phyloP scores from a whole-genome alignment of 805 yeast genomes.

The Torulaspora maleeae region DNA sequence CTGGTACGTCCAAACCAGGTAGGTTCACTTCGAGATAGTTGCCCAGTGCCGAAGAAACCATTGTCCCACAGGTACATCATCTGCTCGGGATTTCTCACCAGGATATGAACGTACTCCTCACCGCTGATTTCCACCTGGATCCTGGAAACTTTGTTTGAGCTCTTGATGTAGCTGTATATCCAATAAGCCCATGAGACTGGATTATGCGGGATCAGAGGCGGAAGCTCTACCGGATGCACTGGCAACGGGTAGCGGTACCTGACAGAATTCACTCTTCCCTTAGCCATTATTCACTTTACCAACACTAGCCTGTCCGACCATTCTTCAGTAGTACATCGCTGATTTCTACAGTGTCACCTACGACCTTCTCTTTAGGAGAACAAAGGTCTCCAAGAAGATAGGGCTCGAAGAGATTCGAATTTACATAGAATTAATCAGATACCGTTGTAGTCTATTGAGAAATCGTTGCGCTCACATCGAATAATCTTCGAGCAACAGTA shows the following conservation, averaged over 20 bases:
- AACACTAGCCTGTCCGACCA: background rate
- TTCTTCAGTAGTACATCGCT: background rate
- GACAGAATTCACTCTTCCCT: slow-evolving; percentile 27
- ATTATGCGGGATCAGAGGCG: slow-evolving; percentile 56
- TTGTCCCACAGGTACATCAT: slow-evolving; percentile 65
- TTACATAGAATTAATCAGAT: slow-evolving; percentile 52
- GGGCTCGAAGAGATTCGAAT: background rate
- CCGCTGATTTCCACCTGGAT: slow-evolving; percentile 35
- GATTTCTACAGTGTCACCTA: background rate
- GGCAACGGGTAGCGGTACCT: slow-evolving; percentile 56
- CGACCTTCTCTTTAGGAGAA: background rate
- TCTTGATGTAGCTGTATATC: slow-evolving; percentile 34
- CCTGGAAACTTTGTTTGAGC: slow-evolving; percentile 15
- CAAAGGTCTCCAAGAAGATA: background rate
- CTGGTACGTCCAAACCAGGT: slow-evolving; percentile 74
- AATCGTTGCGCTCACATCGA: slow-evolving; percentile 67
- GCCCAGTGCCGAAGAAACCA: slow-evolving; percentile 95
- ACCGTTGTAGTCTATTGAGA: slow-evolving; percentile 95
- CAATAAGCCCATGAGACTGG: slow-evolving; percentile 60
- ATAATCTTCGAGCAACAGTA: slow-evolving; percentile 43
- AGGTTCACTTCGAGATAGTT: slow-evolving; percentile 84
- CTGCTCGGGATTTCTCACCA: slow-evolving; percentile 40
- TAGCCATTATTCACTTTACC: slow-evolving; percentile 30
- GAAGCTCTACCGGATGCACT: slow-evolving; percentile 44
- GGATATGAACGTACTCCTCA: slow-evolving; percentile 28